These are phyloP conservation scores for Penicillium sumatraense DNA, from an alignment of 2,329 filamentous ascomycete species.

Conservation along the genomic window DNA sequence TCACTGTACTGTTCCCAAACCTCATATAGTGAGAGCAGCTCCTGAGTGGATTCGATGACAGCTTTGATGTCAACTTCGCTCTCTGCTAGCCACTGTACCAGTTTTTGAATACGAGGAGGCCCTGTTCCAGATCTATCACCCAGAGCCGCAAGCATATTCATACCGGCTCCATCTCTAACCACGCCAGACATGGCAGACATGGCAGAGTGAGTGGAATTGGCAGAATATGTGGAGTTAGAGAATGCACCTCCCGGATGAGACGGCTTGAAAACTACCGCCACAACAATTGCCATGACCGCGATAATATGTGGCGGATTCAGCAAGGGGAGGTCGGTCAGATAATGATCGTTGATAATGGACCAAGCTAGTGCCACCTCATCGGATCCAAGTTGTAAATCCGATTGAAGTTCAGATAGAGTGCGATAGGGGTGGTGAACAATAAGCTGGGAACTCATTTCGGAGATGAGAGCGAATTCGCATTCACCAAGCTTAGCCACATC, in stretches of 20 bases:
- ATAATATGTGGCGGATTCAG: constrained; percentile 85
- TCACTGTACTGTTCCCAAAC: constrained; percentile 70
- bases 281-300: constrained; percentile 82
- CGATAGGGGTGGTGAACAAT: constrained; percentile 92
- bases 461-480: constrained; percentile 91
- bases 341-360: constrained; percentile 88
- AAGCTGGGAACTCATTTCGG: constrained; percentile 85
- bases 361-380: constrained; percentile 80
- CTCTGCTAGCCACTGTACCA: constrained; percentile 83
- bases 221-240: constrained; percentile 37
- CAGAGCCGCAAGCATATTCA: constrained; percentile 40
- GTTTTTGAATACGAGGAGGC: constrained; percentile 59
- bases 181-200: constrained; percentile 37
- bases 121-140: constrained; percentile 36
- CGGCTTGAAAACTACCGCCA: constrained; percentile 81
- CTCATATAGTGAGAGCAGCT: constrained; percentile 88
- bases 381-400: constrained; percentile 70
- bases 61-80: constrained; percentile 82
- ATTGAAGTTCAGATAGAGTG: constrained; percentile 72
- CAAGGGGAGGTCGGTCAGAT: constrained; percentile 87
- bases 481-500: constrained; percentile 87
- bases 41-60: constrained; percentile 87
- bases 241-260: constrained; percentile 47
- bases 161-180: constrained; percentile 41
- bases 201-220: constrained; percentile 38